Conservation (phyloP, 306 rosid genomes). For the Luffa acutangula region DNA sequence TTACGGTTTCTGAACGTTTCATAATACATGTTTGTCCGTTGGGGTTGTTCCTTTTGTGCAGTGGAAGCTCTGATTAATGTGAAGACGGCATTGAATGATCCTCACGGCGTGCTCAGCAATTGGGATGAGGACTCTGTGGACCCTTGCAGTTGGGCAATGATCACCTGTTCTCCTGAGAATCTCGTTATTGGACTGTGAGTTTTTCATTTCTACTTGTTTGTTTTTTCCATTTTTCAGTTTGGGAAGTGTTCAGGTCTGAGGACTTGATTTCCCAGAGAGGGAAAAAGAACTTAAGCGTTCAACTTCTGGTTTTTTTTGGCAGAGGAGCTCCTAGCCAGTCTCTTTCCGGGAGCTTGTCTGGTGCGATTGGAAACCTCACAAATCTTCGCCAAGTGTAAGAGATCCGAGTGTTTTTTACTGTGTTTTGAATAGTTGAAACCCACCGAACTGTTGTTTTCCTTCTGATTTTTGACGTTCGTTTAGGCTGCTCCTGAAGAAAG, state of each 20-base stretch:
- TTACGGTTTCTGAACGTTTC: not conserved
- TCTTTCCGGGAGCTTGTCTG: slow-evolving; percentile 73
- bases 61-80: slow-evolving; percentile 70
- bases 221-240: not conserved
- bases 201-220: not conserved
- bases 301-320: slow-evolving; percentile 5
- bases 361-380: slow-evolving; percentile 63
- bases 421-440: not conserved
- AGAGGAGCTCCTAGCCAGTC: slow-evolving; percentile 97
- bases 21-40: not conserved
- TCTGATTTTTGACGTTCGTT: not conserved
- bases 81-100: slow-evolving; percentile 46
- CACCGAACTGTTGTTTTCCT: not conserved
- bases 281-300: not conserved
- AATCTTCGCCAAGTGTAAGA: slow-evolving; percentile 87
- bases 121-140: slow-evolving; percentile 94
- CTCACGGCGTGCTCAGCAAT: slow-evolving; percentile 62
- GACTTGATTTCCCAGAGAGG: not conserved
- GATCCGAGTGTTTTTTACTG: not conserved
- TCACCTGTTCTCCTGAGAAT: slow-evolving; percentile 71
- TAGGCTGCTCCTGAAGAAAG: not conserved
- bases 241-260: not conserved
- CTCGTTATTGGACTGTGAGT: slow-evolving; percentile 76
- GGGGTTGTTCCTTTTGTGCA: slow-evolving; percentile 19
- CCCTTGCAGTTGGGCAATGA: slow-evolving; percentile 96